Base-by-base conservation (phyloP, 345 rosid genomes). In the Arabis hirsuta region DNA sequence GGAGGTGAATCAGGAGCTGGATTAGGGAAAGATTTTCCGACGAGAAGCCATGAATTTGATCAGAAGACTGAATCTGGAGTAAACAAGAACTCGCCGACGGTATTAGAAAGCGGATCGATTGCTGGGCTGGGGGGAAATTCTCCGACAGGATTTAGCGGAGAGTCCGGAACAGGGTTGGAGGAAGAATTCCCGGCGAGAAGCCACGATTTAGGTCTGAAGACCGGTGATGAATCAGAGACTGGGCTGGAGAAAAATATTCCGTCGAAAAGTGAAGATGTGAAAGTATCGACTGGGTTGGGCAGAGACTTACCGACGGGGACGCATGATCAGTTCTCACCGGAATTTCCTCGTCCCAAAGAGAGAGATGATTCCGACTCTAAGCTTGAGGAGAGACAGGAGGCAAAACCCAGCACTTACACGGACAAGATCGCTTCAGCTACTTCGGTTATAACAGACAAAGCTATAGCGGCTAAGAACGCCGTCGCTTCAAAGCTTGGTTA, bases 401-500 rank as follows among this genome's bases (percentile, higher is more conserved):
- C 42, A 19, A 71, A 73, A 73, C 67, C 82, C 10, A 71, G 80
- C 34, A 71, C 83, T 45, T 84, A 84, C 53, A 32, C 82, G 0
- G 84, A 72, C 36, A 80, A 82, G 71, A 55, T 81, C 1, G 74
- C 80, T 9, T 83, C 82, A 12, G 87, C 84, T 4, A 74, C 89
- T 4, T 73, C 88, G 7, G 80, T 69, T 5, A 74, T 85, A 11
- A 76, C 83, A 0, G 85, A 76, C 32, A 87, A 73, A 67, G 85
- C 84, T n/a, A 52, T 75, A 36, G 72, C 81, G 0, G 90, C 88
- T 0, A 84, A 78, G 46, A 77, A 87, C 63, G 73, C 73, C 8
- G 82, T 87, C 2, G 86, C 85, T 31, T 86, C 88, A 1, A 86
- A 83, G 62, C 85, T 92, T 14, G 90, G 95, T 16, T 84, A 82